These are phyloP conservation scores for Gossypium longicalyx DNA, from an alignment of 345 rosid genomes.

Conservation along the genomic window DNA sequence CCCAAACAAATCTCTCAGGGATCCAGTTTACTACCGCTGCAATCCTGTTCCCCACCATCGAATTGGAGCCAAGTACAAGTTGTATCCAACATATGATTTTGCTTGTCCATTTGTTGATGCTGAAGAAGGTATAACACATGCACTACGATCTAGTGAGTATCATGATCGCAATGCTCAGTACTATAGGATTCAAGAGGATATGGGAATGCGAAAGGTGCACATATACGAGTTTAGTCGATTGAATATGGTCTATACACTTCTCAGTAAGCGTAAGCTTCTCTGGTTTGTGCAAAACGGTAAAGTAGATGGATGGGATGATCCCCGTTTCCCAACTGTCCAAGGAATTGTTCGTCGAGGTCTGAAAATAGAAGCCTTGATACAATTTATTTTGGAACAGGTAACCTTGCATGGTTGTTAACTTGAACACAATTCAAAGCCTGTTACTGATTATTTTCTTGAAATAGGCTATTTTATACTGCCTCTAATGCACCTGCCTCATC, in stretches of 20 bases:
- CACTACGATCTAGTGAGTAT: slow-evolving; percentile 90
- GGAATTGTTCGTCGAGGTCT: slow-evolving; percentile 93
- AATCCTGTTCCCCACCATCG: slow-evolving; percentile 89
- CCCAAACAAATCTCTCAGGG: slow-evolving; percentile 86
- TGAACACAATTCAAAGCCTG: background rate
- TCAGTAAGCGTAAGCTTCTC: slow-evolving; percentile 88
- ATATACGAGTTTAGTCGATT: slow-evolving; percentile 82
- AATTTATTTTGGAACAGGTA: slow-evolving; percentile 95
- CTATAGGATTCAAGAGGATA: slow-evolving; percentile 71
- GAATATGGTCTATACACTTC: slow-evolving; percentile 87
- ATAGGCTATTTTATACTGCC: background rate
- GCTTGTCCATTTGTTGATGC: slow-evolving; percentile 97
- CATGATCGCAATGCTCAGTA: slow-evolving; percentile 97
- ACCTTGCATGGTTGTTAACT: background rate
- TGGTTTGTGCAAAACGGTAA: slow-evolving; percentile 89
- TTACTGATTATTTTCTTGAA: background rate
- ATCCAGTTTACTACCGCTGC: slow-evolving; percentile 94
- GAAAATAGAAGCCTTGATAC: slow-evolving; percentile 81
- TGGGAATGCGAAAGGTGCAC: slow-evolving; percentile 67
- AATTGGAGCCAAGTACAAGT: slow-evolving; percentile 73
- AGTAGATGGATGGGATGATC: slow-evolving; percentile 99
- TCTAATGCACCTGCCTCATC: background rate
- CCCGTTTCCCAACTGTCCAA: slow-evolving; percentile 94
- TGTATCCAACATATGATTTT: slow-evolving; percentile 98
- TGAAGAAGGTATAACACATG: slow-evolving; percentile 78